Evolutionary conservation across 345 rosid species (phyloP), one percentile per base, ranked within the genome.

Genomic region (Murraya koenigii): DNA sequence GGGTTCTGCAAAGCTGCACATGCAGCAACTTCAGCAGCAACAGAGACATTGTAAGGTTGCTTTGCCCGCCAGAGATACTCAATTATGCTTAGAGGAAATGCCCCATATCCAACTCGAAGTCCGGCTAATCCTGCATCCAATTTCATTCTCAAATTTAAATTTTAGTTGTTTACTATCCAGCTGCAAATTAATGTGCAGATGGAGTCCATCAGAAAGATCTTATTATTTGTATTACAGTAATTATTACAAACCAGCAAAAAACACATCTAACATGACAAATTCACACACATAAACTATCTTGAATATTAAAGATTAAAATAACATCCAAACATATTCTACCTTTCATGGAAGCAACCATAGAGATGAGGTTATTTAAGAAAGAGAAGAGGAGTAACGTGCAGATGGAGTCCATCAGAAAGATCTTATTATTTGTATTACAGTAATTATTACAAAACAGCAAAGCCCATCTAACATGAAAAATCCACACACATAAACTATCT

Each of bases 31-130:
- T 94, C 98, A 35, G 97, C 97, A 61, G 98, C 91, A 74, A 96
- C 97, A 25, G 99, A 94, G 63, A 96, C 99, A 77, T 94, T 96
- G 66, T 94, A 96, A 25, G 98, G 99, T 35, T 94, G 97, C 64
- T 96, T 94, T 3, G 98, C 99, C 85, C 97, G 88, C 97, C 98
- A 94, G 54, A 92, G 75, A 85, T 87, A 96, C 85, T 94, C 90
- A 25, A 96, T 92, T 81, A 96, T 87, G 82, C 97, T 91, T 76
- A 85, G 75, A 36, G 98, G 95, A 80, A 96, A 96, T 68, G 99
- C 93, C 80, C 99, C 99, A 73, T 96, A 96, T 66, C 99, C 99
- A 78, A 94, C 95, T 8, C 98, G 85, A 0, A 96, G 87, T 59
- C 99, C 99, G 8, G 99, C 99, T 75, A 96, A 83, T 74, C 94